Percentiles rank a stretch among this genome's conserved stretches.
Evolutionary conservation across 352 stramenopile genomes (phyloP).

Genomic region (Achlya hypogyna): DNA sequence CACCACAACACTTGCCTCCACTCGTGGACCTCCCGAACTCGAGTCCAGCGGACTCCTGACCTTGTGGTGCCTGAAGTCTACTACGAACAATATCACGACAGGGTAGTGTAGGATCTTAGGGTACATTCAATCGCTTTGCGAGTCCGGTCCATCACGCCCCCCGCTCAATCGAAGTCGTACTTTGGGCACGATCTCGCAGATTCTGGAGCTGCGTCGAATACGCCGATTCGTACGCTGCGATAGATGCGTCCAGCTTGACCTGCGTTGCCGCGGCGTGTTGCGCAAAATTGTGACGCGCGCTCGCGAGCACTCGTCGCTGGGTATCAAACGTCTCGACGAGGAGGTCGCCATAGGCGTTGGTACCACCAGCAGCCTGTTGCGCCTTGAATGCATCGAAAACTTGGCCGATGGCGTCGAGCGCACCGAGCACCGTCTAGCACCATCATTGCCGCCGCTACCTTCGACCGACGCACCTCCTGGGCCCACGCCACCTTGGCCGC

Average conservation of each 20-base stretch:
- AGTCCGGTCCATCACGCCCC: no score
- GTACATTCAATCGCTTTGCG: no score
- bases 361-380: not conserved
- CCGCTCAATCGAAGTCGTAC: no score
- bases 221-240: no score
- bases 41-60: no score
- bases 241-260: not conserved
- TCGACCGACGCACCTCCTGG: not conserved
- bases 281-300: not conserved
- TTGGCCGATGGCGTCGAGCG: not conserved
- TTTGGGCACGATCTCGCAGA: no score
- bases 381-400: not conserved
- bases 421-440: not conserved
- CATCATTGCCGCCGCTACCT: not conserved
- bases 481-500: not conserved
- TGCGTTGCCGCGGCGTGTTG: not conserved
- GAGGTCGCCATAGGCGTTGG: not conserved
- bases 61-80: no score
- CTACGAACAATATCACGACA: no score
- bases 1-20: no score
- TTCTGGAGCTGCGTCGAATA: no score
- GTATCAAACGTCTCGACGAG: not conserved
- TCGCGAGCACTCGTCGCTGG: not conserved
- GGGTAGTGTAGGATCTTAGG: no score
- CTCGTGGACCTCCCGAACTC: no score